Base-by-base conservation (phyloP, 495 filamentous ascomycete genomes). In the Penicillium waksmanii region DNA sequence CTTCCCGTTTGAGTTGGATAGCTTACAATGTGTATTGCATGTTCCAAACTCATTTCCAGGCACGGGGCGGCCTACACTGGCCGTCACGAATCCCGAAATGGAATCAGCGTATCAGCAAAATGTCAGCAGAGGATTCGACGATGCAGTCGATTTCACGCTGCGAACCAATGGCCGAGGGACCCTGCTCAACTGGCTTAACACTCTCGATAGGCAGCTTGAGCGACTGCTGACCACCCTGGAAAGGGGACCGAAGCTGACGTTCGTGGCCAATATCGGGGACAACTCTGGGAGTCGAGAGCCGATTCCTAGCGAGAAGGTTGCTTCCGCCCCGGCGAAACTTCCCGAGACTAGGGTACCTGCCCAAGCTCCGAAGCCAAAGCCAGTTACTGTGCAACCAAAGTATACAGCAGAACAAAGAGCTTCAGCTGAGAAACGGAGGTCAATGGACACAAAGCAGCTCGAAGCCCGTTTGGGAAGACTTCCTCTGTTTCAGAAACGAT, bases 51-150 rank as follows among this genome's bases (percentile, higher is more conserved):
- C 67, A 12, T 95, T 91, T 68, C 89, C 90, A 3, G 55, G 51
- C 3, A 64, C 66, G 15, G 76, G 66, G 11, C 73, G 75, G 15
- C 88, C 92, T 3, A 73, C 72, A 35, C 75, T 96, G 19, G 76
- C 73, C 21, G 85, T 96, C 46, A 84, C 77, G 53, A 96, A 96
- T 67, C 77, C 82, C 60, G 86, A 93, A 53, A 93, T 96, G 63
- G 88, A 87, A n/a, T 72, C 86, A 57, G 90, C 87, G 0, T 96
- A 88, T 66, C 87, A 89, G 62, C 82, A 88, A 61, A 96, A 96
- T 73, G 82, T 97, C 17, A 89, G 93, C 61, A 77, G 77, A 60
- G 93, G 93, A 1, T 97, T 92, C 73, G 84, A 89, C 63, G 80
- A 72, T 11, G 79, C 96, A 34, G 86, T 85, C 7, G 68, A 84